Conservation (phyloP, 2,329 filamentous ascomycete genomes). For the Colletotrichum sansevieriae region DNA sequence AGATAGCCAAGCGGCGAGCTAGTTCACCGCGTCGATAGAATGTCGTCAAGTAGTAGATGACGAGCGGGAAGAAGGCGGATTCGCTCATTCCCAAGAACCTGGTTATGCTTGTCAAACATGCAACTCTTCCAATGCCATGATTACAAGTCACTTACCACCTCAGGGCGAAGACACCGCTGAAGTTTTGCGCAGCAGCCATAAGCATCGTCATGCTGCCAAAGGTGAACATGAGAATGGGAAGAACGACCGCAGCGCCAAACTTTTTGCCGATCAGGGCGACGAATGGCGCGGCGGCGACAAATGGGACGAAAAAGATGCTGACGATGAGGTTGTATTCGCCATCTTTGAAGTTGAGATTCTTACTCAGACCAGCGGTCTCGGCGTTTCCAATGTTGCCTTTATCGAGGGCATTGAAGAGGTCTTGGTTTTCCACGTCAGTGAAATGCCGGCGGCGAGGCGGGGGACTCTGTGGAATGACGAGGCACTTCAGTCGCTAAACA, state of each 20-base stretch:
- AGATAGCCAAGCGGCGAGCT: constrained; percentile 40
- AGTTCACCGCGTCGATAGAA: constrained; percentile 43
- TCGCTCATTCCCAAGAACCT: constrained; percentile 43
- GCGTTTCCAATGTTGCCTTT: constrained; percentile 57
- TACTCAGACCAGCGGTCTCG: constrained; percentile 51
- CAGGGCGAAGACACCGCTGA: constrained; percentile 40
- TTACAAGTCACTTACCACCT: constrained; percentile 16
- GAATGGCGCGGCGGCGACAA: constrained; percentile 72
- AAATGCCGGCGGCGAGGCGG: neutral
- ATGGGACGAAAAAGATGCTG: constrained; percentile 81
- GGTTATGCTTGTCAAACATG: no score
- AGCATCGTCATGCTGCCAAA: constrained; percentile 69
- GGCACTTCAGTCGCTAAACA: constrained; percentile 4
- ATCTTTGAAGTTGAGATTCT: constrained; percentile 50
- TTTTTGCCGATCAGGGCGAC: constrained; percentile 76
- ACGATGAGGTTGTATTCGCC: constrained; percentile 80
- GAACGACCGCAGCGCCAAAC: constrained; percentile 73
- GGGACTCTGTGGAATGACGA: no score
- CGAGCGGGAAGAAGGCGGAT: constrained; percentile 41
- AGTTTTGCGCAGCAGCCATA: constrained; percentile 44
- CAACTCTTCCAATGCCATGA: no score
- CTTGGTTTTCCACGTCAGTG: constrained; percentile 39
- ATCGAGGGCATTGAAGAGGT: constrained; percentile 64
- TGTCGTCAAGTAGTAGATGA: constrained; percentile 43
- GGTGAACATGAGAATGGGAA: constrained; percentile 79